phyloP scores from a whole-genome alignment of 768 basidiomycete genomes.

The Tulasnella sp. region DNA sequence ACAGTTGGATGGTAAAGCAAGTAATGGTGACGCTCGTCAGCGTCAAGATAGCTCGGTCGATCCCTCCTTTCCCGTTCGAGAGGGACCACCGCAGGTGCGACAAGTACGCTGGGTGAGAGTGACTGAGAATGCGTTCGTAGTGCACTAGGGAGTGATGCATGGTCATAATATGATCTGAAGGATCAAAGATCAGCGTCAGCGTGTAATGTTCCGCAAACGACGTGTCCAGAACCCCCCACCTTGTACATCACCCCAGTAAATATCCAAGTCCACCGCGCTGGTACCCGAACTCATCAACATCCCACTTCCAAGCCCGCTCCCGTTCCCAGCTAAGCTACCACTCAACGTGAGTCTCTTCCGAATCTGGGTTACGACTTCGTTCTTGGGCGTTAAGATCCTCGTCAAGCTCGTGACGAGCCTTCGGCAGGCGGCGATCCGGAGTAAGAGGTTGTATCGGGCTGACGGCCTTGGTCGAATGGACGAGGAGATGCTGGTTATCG shows the following conservation, averaged over 20 bases:
- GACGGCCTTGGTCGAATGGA: background rate
- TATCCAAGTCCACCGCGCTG: slow-evolving; percentile 61
- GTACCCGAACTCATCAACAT: slow-evolving; percentile 53
- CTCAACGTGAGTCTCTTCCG: slow-evolving; percentile 67
- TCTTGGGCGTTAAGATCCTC: slow-evolving; percentile 76
- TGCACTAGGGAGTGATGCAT: slow-evolving; percentile 82
- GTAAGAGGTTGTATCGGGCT: slow-evolving; percentile 53
- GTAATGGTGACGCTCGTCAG: slow-evolving; percentile 70
- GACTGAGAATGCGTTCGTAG: slow-evolving; percentile 85
- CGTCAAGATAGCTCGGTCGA: slow-evolving; percentile 66
- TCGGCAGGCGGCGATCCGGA: slow-evolving; percentile 78
- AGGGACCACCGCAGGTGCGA: slow-evolving; percentile 70
- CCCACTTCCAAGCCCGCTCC: background rate
- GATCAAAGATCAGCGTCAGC: background rate
- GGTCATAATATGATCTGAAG: slow-evolving; percentile 82
- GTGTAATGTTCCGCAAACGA: background rate
- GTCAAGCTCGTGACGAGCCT: slow-evolving; percentile 77
- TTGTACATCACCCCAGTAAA: slow-evolving; percentile 91
- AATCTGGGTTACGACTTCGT: slow-evolving; percentile 78
- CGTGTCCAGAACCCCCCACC: slow-evolving; percentile 58
- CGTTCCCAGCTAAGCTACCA: slow-evolving; percentile 48
- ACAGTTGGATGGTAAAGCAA: slow-evolving; percentile 64
- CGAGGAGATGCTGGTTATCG: background rate
- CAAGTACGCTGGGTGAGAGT: slow-evolving; percentile 85
- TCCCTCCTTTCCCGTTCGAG: slow-evolving; percentile 60